Base-by-base conservation (phyloP, 768 basidiomycete genomes). In the Pisolithus sp. region DNA sequence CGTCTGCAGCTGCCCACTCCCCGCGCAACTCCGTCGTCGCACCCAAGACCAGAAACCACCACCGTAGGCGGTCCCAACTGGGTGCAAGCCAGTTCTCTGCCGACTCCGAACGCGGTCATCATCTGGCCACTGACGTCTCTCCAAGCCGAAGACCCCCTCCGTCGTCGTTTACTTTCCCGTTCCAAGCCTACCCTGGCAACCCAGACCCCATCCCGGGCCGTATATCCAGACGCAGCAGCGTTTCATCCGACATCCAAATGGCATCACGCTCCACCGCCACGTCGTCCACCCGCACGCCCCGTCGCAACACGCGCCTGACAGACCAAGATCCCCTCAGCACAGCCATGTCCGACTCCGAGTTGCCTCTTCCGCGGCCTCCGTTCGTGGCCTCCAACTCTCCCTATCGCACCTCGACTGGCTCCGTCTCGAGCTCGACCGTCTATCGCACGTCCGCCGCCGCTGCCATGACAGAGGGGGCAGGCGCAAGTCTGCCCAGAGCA, bases 151-250 rank as follows among this genome's bases (percentile, higher is more conserved):
- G 61, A 20, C 60, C 70, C 4, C 76, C 75, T 0, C 77, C 77
- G 0, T 75, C 74, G 0, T 58, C 75, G 1, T 78, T 69, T 53
- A 31, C 57, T 15, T 72, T 58, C 56, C 82, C 82, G 13, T 83
- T 82, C 72, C 79, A 84, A 61, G 75, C 78, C 0, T 76, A 86
- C 60, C 73, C 78, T 0, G 83, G 84, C 15, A 86, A 84, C 62
- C 80, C 84, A 8, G 85, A 85, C 59, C 80, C 83, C 0, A 69
- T 76, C 13, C 72, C 71, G 1, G 58, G 68, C 17, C 62, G 76
- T 44, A 73, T 79, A 65, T 71, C 72, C 13, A 71, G 76, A 7
- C 71, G 70, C 40, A 54, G 65, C n/a, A 79, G 78, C 45, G 56
- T 67, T 24, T 78, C 76, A 26, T 72, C 68, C 46, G 34, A 34